These are phyloP conservation scores for Coemansia sp. DNA, from an alignment of 192 early-diverging fungal genomes.

Conservation along the genomic window DNA sequence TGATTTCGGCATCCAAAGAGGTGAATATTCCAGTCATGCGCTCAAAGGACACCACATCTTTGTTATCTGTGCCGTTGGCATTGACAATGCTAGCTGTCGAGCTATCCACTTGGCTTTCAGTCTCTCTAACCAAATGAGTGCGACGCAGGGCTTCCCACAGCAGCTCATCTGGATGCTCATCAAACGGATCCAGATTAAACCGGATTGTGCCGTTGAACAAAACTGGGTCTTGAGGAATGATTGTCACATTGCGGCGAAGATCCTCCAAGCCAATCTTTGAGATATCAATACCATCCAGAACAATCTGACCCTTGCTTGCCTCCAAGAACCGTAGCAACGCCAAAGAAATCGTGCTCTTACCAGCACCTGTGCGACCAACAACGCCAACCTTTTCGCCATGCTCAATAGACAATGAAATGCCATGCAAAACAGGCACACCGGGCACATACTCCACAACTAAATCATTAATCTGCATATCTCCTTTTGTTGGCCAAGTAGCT, in stretches of 20 bases:
- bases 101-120: too few species aligned
- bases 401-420: slow-evolving; percentile 58
- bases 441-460: slow-evolving; percentile 74
- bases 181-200: slow-evolving; percentile 86
- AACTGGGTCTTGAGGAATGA: slow-evolving; percentile 76
- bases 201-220: slow-evolving; percentile 73
- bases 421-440: slow-evolving; percentile 69
- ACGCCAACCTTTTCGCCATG: slow-evolving; percentile 53
- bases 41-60: background rate
- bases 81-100: background rate
- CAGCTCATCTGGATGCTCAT: slow-evolving; percentile 68
- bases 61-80: background rate
- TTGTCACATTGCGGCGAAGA: slow-evolving; percentile 68
- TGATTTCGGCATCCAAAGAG: slow-evolving; percentile 20
- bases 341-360: slow-evolving; percentile 74
- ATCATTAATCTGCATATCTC: slow-evolving; percentile 69
- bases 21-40: slow-evolving; percentile 10
- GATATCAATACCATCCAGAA: slow-evolving; percentile 75
- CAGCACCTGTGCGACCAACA: slow-evolving; percentile 59
- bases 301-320: slow-evolving; percentile 61
- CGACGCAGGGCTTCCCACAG: slow-evolving; percentile 75
- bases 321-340: slow-evolving; percentile 80
- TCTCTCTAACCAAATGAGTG: slow-evolving; percentile 61
- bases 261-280: slow-evolving; percentile 67
- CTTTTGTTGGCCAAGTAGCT: slow-evolving; percentile 63